Base-by-base conservation (phyloP, 768 basidiomycete genomes). In the Tricholoma flavovirens region DNA sequence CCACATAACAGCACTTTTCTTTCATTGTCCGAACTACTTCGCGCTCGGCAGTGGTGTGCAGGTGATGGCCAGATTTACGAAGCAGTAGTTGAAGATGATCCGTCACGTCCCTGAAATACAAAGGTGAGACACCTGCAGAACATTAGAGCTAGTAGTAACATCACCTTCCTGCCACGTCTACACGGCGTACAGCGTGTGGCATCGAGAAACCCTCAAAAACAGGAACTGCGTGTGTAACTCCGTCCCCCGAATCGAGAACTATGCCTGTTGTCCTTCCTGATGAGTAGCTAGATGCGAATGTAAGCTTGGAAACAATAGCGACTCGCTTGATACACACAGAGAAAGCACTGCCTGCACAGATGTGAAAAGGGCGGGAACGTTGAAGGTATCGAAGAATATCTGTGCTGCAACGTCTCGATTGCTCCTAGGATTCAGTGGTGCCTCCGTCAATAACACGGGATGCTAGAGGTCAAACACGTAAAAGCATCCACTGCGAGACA, bases 361-460 rank as follows among this genome's bases (percentile, higher is more conserved):
- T 35, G 88, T 94, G 74, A 93, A 98, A 55, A 99, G 75, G 4
- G 97, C 97, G 29, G 97, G 97, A 29, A 98, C 97, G 69, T 99
- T 99, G 83, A 98, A 99, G 11, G 97, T 98, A 68, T 99, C 97
- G 71, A 98, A 99, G 75, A 99, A 96, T 73, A 98, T 97, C 73
- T 98, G 95, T 8, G 97, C 96, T 12, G 95, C 94, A 42, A 93
- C 82, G 70, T 98, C 97, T 59, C 97, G 85, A 73, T 99, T 98
- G 68, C 85, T 87, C 66, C 95, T 84, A 58, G 97, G 97, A 71
- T 99, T 99, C 60, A 99, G 76, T 5, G 97, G 96, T 26, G 97
- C 96, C 75, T 99, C 97, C 9, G 97, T 99, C 54, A 99, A 77
- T 56, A 99, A 77, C 26, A 98, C 97, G 33, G 97, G 97, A 72